Evolutionary conservation across 768 basidiomycete genomes (phyloP).

Genomic region (Rossbeevera mucosa): DNA sequence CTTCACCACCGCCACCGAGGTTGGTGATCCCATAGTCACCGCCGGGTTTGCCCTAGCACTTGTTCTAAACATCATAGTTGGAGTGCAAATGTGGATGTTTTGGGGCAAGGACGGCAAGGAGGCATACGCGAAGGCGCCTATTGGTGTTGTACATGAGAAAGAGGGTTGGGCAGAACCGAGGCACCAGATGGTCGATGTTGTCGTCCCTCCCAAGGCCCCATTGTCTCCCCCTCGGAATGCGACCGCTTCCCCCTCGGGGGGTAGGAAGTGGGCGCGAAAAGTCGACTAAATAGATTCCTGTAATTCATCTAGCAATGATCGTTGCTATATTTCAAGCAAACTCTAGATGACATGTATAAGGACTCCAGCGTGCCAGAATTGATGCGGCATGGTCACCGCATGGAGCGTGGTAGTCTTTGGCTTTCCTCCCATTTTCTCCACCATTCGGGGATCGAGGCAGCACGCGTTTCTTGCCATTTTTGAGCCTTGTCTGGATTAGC

Average conservation of each 20-base stretch:
- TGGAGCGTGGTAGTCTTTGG: constrained; percentile 10
- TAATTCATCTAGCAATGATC: constrained; percentile 10
- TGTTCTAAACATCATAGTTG: constrained; percentile 77
- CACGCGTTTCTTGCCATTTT: constrained; percentile 24
- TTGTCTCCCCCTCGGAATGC: constrained; percentile 38
- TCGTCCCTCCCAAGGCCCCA: constrained; percentile 41
- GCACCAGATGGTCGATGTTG: constrained; percentile 37
- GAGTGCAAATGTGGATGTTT: constrained; percentile 79
- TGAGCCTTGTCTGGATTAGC: constrained; percentile 17
- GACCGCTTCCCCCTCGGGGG: constrained; percentile 40
- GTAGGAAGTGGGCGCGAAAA: constrained; percentile 71
- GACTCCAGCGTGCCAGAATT: not conserved
- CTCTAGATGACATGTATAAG: not conserved
- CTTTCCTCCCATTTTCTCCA: constrained; percentile 30
- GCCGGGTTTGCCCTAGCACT: constrained; percentile 85
- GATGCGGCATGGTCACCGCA: not conserved
- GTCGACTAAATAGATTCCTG: constrained; percentile 47
- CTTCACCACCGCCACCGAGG: constrained; percentile 90
- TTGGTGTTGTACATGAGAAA: constrained; percentile 26
- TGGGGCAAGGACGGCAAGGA: constrained; percentile 56
- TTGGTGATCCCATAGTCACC: constrained; percentile 73
- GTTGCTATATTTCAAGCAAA: constrained; percentile 18
- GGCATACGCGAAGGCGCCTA: constrained; percentile 14
- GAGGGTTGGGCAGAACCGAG: constrained; percentile 25
- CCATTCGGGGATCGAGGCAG: constrained; percentile 23